Evolutionary conservation across 768 basidiomycete species (phyloP).

Genomic region (Psilocybe tampanensis): DNA sequence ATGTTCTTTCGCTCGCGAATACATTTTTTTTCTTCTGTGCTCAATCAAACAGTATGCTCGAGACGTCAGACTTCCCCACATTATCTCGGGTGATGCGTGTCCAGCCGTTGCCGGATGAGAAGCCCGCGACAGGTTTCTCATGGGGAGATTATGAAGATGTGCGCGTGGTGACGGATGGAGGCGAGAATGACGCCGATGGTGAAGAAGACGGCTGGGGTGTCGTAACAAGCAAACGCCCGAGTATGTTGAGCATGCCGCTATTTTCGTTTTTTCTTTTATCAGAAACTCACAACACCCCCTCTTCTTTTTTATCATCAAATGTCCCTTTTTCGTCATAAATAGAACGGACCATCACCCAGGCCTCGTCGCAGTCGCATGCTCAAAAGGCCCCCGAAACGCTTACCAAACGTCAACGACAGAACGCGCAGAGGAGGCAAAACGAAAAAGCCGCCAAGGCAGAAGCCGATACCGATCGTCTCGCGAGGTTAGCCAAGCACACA

Average conservation of each 20-base stretch:
- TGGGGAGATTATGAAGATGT: conserved; percentile 83
- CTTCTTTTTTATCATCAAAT: neutral
- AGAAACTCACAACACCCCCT: neutral
- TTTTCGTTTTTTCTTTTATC: conserved; percentile 2
- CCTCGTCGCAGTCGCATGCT: conserved; percentile 9
- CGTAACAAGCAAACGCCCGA: conserved; percentile 57
- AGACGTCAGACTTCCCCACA: conserved; percentile 53
- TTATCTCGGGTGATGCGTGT: conserved; percentile 74
- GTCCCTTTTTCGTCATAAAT: conserved; percentile 2
- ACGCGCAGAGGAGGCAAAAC: conserved; percentile 59
- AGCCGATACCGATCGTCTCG: conserved; percentile 51
- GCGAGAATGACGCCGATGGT: conserved; percentile 60
- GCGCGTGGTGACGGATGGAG: conserved; percentile 36
- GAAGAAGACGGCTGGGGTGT: conserved; percentile 85
- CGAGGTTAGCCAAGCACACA: conserved; percentile 58
- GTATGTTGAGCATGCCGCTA: conserved; percentile 30
- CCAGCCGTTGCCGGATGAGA: conserved; percentile 55
- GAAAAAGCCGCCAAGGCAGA: conserved; percentile 60
- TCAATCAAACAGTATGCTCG: conserved; percentile 72
- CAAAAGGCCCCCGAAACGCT: conserved; percentile 44
- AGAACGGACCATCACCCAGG: conserved; percentile 14
- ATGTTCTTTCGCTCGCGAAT: neutral
- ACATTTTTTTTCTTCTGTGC: conserved; percentile 7
- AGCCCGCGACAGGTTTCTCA: conserved; percentile 65
- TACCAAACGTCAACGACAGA: conserved; percentile 74